Base-by-base conservation (phyloP, 805 yeast species). In the Candida boleticola region DNA sequence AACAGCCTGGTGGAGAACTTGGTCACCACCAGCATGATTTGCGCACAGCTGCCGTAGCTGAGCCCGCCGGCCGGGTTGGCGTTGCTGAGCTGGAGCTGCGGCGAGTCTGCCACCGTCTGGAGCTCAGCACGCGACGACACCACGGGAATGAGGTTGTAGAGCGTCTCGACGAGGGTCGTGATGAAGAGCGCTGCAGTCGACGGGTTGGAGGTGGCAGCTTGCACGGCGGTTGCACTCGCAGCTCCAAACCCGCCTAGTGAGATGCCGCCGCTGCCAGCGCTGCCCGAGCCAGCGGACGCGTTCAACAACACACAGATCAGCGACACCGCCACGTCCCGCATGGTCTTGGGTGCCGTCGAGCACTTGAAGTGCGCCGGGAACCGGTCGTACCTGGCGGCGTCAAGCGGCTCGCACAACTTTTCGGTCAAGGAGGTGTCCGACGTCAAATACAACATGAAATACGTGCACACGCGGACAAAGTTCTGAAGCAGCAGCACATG, bases 271-370 rank as follows among this genome's bases (percentile, higher is more conserved):
- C 7, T 11, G 18, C 18, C 16, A 17, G 22, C 19, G 13, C 22
- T 19, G 22, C 20, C 20, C 16, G 18, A 16, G 3, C 17, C 14
- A 6, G 13, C 22, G 13, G 36, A 20, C 36, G 20, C 5, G 38
- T 38, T 44, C 4, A 80, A 50, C 27, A 76, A 51, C 19, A 63
- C 63, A 36, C 80, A 73, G 4, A 79, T 55, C 37, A 82, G 85
- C 4, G 73, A 65, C 0, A 83, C 67, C 5, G 81, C 41, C 43
- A 82, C 83, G 58, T 85, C 95, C 46, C 92, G 61, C 41, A 79
- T 75, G 0, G 88, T 80, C 7, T 71, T 52, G 17, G 66, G 77
- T 42, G 48, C 54, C 38, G 57, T 67, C 47, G 59, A 58, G n/a
- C 71, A 51, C 49, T 73, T 76, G 58, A 73, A 79, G 33, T 64